phyloP scores from a whole-genome alignment of 345 rosid genomes.

The Rhodamnia rubescens region DNA sequence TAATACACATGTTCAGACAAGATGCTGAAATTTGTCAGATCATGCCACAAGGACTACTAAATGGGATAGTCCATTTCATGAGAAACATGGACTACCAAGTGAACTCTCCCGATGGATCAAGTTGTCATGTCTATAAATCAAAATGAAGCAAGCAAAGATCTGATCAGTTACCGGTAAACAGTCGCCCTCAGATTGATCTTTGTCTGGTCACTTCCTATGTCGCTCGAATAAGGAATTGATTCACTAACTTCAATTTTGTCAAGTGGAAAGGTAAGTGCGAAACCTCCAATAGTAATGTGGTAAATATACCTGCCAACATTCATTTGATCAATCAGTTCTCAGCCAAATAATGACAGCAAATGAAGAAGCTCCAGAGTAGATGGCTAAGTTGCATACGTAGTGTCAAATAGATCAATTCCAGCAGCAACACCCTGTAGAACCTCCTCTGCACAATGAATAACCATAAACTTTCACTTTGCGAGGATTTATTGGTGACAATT shows the following conservation, averaged over 20 bases:
- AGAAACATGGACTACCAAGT: not conserved
- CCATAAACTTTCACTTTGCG: not conserved
- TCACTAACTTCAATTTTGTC: conserved; percentile 5
- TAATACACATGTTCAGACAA: not conserved
- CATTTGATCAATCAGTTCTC: not conserved
- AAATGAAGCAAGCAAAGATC: not conserved
- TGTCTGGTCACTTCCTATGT: conserved; percentile 22
- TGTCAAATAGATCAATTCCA: conserved; percentile 66
- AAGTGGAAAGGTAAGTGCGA: conserved; percentile 54
- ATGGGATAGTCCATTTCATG: not conserved
- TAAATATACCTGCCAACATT: conserved; percentile 43
- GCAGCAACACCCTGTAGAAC: conserved; percentile 69
- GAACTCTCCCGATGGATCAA: not conserved
- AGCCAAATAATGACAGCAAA: not conserved
- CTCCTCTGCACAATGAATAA: conserved; percentile 39
- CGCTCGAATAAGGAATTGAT: conserved; percentile 5
- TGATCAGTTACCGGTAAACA: conserved; percentile 33
- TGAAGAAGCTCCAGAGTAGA: not conserved
- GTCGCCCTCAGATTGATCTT: conserved; percentile 62
- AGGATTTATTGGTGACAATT: not conserved
- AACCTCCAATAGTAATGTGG: conserved; percentile 61
- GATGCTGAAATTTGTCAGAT: not conserved
- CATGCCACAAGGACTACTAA: not conserved
- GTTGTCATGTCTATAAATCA: not conserved
- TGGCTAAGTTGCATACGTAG: conserved; percentile 27